A percentile compares a stretch with the other conserved stretches of the same genome.
phyloP scores from a whole-genome alignment of 129 eudicot genomes.

The Sambucus nigra region DNA sequence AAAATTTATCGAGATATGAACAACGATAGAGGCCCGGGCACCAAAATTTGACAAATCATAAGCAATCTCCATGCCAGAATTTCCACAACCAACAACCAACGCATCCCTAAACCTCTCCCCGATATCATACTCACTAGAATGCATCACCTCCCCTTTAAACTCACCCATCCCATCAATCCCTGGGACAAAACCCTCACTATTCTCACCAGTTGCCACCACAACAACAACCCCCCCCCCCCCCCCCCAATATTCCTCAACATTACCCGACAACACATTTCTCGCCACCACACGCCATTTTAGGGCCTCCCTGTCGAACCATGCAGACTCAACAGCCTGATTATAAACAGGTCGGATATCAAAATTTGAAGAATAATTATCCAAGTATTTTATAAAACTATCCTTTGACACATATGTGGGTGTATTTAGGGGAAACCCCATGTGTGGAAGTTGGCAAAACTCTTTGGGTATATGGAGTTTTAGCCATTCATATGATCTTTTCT shows the following conservation, averaged over 20 bases:
- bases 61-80: constrained; percentile 68
- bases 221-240: too few relatives aligned
- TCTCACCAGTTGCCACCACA: constrained; percentile 62
- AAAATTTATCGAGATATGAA: constrained; percentile 43
- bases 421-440: constrained; percentile 28
- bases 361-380: constrained; percentile 23
- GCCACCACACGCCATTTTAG: constrained; percentile 31
- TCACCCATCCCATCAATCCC: constrained; percentile 29
- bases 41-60: constrained; percentile 46
- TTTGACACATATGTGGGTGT: constrained; percentile 45
- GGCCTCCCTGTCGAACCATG: constrained; percentile 11
- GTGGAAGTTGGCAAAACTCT: constrained; percentile 37
- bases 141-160: constrained; percentile 29
- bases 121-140: constrained; percentile 34
- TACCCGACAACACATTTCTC: constrained; percentile 7
- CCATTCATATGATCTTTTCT: constrained; percentile 41
- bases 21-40: constrained; percentile 40
- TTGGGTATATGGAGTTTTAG: constrained; percentile 46
- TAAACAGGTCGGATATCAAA: constrained; percentile 29
- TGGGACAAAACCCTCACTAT: constrained; percentile 40
- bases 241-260: constrained; percentile 20
- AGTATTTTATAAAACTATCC: constrained; percentile 32
- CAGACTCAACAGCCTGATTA: constrained; percentile 24
- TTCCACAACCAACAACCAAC: constrained; percentile 59
- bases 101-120: constrained; percentile 32